These are phyloP conservation scores for Fraxinus quadrangulata DNA, from an alignment of 257 asterid genomes.

Conservation along the genomic window DNA sequence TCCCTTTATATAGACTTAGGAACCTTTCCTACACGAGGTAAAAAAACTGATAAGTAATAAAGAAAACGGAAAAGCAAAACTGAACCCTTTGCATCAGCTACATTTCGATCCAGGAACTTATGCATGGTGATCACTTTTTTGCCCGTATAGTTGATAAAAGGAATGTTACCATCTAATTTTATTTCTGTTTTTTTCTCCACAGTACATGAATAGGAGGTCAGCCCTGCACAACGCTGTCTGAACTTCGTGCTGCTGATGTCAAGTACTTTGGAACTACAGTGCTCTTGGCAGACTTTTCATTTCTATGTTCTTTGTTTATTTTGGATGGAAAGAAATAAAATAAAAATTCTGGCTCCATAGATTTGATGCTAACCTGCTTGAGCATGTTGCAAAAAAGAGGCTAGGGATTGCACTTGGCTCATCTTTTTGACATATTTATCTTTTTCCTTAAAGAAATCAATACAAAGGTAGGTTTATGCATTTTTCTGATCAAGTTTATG, in stretches of 20 bases:
- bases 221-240: conserved; percentile 34
- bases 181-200: conserved; percentile 19
- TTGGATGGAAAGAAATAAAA: conserved; percentile 34
- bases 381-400: conserved; percentile 30
- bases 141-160: background rate
- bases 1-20: background rate
- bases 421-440: conserved; percentile 31
- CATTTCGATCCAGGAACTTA: background rate
- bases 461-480: conserved; percentile 30
- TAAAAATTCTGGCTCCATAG: conserved; percentile 38
- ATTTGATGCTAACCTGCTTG: conserved; percentile 32
- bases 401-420: conserved; percentile 40
- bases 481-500: conserved; percentile 40
- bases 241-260: conserved; percentile 29
- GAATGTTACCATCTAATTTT: conserved; percentile 14
- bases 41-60: background rate
- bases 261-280: conserved; percentile 27
- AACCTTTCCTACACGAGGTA: background rate
- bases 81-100: background rate
- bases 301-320: conserved; percentile 31
- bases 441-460: conserved; percentile 27
- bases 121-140: background rate
- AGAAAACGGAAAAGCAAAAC: background rate
- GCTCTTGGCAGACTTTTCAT: conserved; percentile 37
- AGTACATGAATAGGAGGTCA: conserved; percentile 63